These are phyloP conservation scores for Brachypodium distachyon DNA, from an alignment of 202 grass and related monocot species.

Conservation along the genomic window DNA sequence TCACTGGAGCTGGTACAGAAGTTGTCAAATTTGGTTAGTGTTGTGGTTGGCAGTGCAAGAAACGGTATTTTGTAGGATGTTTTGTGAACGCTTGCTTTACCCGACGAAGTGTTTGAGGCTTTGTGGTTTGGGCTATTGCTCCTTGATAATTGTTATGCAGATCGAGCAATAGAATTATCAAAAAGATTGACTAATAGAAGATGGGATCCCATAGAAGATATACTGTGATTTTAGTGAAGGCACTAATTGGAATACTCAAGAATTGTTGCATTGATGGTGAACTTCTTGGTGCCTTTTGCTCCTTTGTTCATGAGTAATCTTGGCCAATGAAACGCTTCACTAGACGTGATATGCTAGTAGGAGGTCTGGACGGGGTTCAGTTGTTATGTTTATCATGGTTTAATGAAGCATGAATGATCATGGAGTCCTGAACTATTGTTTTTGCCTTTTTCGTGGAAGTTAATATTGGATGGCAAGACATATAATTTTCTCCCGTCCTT, in stretches of 20 bases:
- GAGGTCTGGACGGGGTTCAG: neutral
- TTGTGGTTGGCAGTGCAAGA: neutral
- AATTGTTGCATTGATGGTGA: neutral
- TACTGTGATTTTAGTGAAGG: neutral
- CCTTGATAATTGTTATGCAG: neutral
- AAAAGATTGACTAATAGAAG: no score
- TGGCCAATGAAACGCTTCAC: neutral
- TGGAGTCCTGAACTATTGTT: neutral
- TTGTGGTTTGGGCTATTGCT: no score
- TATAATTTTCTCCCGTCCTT: neutral
- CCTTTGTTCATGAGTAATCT: neutral
- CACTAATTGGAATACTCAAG: neutral
- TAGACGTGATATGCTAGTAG: neutral
- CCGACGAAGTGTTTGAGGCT: neutral
- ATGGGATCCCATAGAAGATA: no score
- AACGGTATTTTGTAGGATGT: neutral
- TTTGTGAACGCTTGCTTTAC: neutral
- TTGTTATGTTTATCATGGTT: neutral
- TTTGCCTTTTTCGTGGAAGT: neutral
- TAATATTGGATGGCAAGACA: neutral
- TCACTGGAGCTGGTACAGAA: neutral
- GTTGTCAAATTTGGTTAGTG: neutral
- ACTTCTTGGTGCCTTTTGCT: neutral
- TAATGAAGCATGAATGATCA: neutral
- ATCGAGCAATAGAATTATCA: neutral